Evolutionary conservation across 192 early-diverging fungal genomes (phyloP), one percentile per base, ranked within the genome.

Genomic region (Backusella tuberculispora): DNA sequence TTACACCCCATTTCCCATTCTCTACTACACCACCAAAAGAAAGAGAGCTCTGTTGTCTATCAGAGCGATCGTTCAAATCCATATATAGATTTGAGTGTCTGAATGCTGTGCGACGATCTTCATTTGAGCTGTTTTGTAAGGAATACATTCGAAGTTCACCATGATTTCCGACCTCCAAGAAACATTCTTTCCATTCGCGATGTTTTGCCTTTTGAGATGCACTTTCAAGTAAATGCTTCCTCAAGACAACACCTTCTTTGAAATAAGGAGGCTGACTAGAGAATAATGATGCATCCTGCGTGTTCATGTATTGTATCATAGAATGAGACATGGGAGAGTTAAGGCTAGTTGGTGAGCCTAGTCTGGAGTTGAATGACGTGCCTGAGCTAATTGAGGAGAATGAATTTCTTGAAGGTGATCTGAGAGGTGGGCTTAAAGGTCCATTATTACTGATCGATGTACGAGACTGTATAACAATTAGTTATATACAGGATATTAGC

Each of bases 191-290:
- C 96, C 96, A 97, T 26, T 86, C 86, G 5, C 95, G 89, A 74
- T 95, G 85, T 41, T 90, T 90, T 8, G 94, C 93, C 83, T 91
- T 92, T 53, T 92, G 87, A 64, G 90, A 90, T 0, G 85, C 83
- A 10, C 85, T 81, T 76, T 95, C 93, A 78, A 90, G 87, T 71
- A 93, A 78, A 76, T 96, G 94, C 80, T 98, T 98, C 63, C 95
- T 84, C 77, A 93, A 89, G 43, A 98, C 85, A 17, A 94, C 80
- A 26, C 92, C 91, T 71, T 93, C 91, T 60, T 88, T 88, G 6
- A 79, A 73, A 69, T 78, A 82, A 72, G 85, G 75, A 53, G 71
- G 21, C 17, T 56, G 37, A 24, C 65, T 76, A 2, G 56, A 41
- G 47, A 78, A 78, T 6, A 63, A 14, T 0, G 60, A 74, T 24